Evolutionary conservation across 352 stramenopile species (phyloP), one percentile per base, ranked within the genome.

Genomic region (Globisporangium abappressorium): DNA sequence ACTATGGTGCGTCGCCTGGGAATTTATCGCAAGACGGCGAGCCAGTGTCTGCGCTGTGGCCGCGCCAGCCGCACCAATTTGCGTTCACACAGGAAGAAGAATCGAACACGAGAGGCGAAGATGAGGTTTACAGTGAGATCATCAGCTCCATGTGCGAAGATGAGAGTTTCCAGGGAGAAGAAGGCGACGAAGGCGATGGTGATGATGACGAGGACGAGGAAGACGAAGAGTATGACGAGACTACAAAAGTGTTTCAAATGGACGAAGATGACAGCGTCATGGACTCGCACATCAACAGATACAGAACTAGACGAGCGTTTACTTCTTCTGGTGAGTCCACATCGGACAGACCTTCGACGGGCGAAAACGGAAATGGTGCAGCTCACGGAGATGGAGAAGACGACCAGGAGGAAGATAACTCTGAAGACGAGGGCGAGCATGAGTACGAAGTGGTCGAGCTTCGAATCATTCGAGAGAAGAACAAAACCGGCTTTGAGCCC

Each of bases 31-130:
- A 91, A 61, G 87, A 94, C 30, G 87, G 82, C 14, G 84, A 94
- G 36, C 87, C 87, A 0, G 78, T 86, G 34, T 84, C 84, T 38
- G 87, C 87, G 8, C 69, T 95, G 12, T 95, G 87, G 87, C 87
- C 87, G 28, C 78, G 87, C 20, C 84, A 91, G 61, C 87, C 87
- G 11, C 84, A 93, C 62, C 82, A 95, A 70, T 95, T 95, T 64
- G 87, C 84, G 8, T 95, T 95, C 57, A 92, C 87, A 15, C 87
- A 95, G 67, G 85, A 92, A 64, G 85, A 95, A 70, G 86, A 94
- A 57, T 77, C 74, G 33, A 83, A 79, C 12, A 54, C 74, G 9
- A 72, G 79, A 26, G 79, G 69, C 9, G 82, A 93, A 70, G 87
- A 93, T 38, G 87, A 93, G 63, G 81, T 95, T 6, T 95, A 95